Evolutionary conservation across 2,329 filamentous ascomycete species (phyloP), one percentile per base, ranked within the genome.

Genomic region (Trichoderma brevicompactum): DNA sequence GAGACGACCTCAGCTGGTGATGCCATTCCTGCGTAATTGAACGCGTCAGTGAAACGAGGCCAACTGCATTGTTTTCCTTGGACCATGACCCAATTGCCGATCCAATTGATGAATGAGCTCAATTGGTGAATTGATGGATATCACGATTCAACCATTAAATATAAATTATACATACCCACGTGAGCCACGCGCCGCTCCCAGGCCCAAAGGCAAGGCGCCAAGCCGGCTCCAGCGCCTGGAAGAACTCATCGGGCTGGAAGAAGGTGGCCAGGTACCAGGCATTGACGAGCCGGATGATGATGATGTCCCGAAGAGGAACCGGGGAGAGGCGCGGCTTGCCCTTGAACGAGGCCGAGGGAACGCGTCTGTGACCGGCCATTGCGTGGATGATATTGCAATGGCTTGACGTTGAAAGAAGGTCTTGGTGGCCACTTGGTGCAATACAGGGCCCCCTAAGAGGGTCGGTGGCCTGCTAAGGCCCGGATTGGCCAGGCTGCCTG

Each of bases 191-290:
- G 68, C 91, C 91, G 76, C 89, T 91, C 13, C 83, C 76, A 2
- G 81, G 74, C 23, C 94, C 94, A 82, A 97, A 97, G 3, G 91
- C 91, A 64, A 95, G 84, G 72, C 89, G 83, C 94, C 94, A 98
- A 70, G 95, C 95, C 61, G 95, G 94, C 80, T 99, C 95, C 50
- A 98, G 85, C 1, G 93, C 91, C 75, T 99, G 95, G 74, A 95
- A 99, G 81, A 92, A 98, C 78, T 99, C 95, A 80, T 99, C 95
- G 34, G 95, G 95, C 78, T 99, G 95, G 80, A 99, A 99, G 77
- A 97, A 99, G 19, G 95, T 98, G 69, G 86, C 83, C 65, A 96
- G 82, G 68, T 83, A 87, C 71, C 95, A 82, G 38, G 92, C 89
- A 79, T 97, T 97, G 75, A 91, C 76, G 69, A 94, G 83, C 63